Conservation (phyloP, 345 rosid species). For the Reutealis trisperma region DNA sequence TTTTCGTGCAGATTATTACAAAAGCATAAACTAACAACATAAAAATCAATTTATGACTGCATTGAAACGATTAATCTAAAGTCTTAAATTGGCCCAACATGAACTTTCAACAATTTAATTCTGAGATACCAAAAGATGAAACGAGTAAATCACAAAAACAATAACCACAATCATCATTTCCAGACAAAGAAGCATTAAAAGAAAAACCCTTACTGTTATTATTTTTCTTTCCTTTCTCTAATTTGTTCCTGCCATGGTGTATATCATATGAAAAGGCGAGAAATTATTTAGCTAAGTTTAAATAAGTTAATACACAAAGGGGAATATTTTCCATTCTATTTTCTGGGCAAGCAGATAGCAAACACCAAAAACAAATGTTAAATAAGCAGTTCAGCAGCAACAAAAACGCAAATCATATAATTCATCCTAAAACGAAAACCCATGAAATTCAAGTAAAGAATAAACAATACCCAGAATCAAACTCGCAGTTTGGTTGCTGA, state of each 20-base stretch:
- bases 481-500: neutral
- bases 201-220: neutral
- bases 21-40: neutral
- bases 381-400: neutral
- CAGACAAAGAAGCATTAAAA: neutral
- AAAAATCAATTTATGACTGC: neutral
- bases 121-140: neutral
- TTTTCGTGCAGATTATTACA: neutral
- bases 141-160: neutral
- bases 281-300: neutral
- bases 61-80: neutral
- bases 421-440: neutral
- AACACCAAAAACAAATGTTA: neutral
- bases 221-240: neutral
- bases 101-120: neutral
- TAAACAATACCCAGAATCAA: slow-evolving; percentile 10
- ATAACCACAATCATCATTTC: neutral
- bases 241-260: neutral
- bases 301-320: neutral
- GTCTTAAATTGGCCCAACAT: neutral
- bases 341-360: neutral
- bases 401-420: neutral
- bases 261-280: too few species aligned
- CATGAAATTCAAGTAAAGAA: neutral
- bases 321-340: neutral